These are phyloP conservation scores for Globisporangium nagaii DNA, from an alignment of 352 stramenopile genomes.

Conservation along the genomic window DNA sequence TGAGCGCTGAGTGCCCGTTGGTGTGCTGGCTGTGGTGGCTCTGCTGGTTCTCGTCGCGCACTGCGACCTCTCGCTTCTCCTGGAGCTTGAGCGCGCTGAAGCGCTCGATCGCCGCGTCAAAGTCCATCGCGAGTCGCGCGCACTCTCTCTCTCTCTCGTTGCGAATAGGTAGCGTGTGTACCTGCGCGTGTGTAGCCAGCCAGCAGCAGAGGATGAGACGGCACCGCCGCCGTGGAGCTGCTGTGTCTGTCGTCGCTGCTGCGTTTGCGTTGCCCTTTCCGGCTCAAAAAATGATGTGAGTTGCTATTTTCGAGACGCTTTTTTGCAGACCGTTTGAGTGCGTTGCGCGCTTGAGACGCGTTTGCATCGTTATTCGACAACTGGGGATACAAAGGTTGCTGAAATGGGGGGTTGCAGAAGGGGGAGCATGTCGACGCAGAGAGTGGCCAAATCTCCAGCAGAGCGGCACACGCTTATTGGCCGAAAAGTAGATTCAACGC, in stretches of 20 bases:
- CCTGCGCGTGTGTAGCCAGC: neutral
- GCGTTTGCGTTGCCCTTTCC: constrained; percentile 14
- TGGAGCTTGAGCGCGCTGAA: constrained; percentile 71
- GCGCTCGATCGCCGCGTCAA: constrained; percentile 69
- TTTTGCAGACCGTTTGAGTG: neutral
- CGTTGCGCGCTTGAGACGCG: neutral
- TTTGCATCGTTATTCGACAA: neutral
- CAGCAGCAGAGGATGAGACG: neutral
- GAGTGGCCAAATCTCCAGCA: no score
- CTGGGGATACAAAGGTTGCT: neutral
- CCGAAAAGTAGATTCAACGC: neutral
- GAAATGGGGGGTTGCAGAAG: neutral
- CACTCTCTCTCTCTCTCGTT: neutral
- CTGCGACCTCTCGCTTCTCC: constrained; percentile 14
- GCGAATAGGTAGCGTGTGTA: neutral
- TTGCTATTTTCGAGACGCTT: neutral
- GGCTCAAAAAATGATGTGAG: constrained; percentile 1
- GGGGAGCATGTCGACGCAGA: no score
- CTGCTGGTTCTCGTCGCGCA: neutral
- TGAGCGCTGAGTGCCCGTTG: no score
- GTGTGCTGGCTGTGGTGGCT: no score
- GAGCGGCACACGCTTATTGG: no score
- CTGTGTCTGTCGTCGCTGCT: neutral
- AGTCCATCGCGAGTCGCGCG: constrained; percentile 24
- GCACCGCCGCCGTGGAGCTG: neutral